Conservation (phyloP, 371 early-diverging fungal species). For the Mucor piriformis region DNA sequence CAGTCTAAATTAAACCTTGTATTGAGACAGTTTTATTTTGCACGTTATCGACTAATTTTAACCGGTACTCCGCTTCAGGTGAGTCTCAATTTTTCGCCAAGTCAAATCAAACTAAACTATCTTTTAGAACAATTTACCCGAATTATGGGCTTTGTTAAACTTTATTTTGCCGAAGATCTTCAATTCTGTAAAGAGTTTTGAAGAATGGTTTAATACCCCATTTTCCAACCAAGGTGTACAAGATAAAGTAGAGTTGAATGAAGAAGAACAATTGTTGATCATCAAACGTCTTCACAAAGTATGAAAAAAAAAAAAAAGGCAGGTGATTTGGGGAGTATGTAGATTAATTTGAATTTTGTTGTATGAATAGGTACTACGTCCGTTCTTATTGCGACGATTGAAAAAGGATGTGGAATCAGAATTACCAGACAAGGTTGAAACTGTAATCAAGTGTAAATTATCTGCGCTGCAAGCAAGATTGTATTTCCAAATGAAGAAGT, state of each 20-base stretch:
- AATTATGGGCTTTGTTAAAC: constrained; percentile 98
- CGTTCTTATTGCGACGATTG: constrained; percentile 96
- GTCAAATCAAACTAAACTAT: no score
- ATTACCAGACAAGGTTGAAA: constrained; percentile 98
- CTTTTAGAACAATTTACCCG: constrained; percentile 93
- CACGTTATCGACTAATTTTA: constrained; percentile 94
- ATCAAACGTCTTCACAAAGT: constrained; percentile 96
- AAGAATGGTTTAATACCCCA: constrained; percentile 98
- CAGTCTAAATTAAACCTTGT: constrained; percentile 86
- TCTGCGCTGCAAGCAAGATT: constrained; percentile 82
- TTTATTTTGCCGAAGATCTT: constrained; percentile 97
- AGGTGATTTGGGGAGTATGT: not conserved
- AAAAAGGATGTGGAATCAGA: constrained; percentile 99
- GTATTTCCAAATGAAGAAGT: constrained; percentile 78
- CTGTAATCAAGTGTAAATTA: constrained; percentile 92
- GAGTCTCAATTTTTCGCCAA: not conserved
- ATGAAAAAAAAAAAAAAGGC: not conserved
- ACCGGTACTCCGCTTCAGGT: constrained; percentile 99
- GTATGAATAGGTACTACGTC: constrained; percentile 79
- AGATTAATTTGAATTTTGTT: not conserved
- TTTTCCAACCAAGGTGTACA: constrained; percentile 87
- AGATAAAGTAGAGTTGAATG: constrained; percentile 89
- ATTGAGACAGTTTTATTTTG: constrained; percentile 83
- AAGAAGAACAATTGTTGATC: constrained; percentile 97
- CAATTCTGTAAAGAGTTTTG: constrained; percentile 94